Conservation (phyloP, 345 rosid genomes). For the Punica granatum region DNA sequence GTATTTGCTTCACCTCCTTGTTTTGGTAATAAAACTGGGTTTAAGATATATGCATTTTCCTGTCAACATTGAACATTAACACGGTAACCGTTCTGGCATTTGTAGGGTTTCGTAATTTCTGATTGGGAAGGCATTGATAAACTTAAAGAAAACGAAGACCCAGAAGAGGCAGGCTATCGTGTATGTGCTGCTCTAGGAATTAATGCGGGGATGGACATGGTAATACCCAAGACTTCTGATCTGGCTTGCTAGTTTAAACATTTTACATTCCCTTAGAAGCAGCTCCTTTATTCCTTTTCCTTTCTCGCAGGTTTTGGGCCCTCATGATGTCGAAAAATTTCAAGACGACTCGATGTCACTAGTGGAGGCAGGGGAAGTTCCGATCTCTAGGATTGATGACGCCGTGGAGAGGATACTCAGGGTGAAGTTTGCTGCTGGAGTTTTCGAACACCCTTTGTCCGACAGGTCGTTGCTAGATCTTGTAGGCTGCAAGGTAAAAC, state of each 20-base stretch:
- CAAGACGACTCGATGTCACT: conserved; percentile 6
- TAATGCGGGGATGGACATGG: background rate
- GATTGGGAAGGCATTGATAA: conserved; percentile 68
- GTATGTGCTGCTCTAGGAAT: background rate
- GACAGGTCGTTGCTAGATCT: background rate
- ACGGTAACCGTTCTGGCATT: too few relatives aligned
- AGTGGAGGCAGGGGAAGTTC: conserved; percentile 36
- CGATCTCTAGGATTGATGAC: conserved; percentile 60
- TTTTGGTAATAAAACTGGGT: background rate
- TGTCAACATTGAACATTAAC: background rate
- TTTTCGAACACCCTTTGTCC: conserved; percentile 16
- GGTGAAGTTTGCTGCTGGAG: conserved; percentile 60
- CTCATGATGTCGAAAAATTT: background rate
- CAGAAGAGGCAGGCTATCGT: background rate
- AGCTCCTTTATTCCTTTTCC: too few relatives aligned
- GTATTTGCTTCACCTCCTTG: background rate
- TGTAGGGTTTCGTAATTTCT: conserved; percentile 69
- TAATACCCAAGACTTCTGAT: background rate
- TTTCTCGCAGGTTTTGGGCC: background rate
- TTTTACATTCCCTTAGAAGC: too few relatives aligned
- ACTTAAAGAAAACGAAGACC: background rate
- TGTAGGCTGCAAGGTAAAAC: background rate
- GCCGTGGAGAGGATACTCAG: conserved; percentile 70
- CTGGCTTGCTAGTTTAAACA: too few relatives aligned
- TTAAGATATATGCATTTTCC: too few relatives aligned